Evolutionary conservation across 2,329 filamentous ascomycete species (phyloP).

Genomic region (Amylocarpus encephaloides): DNA sequence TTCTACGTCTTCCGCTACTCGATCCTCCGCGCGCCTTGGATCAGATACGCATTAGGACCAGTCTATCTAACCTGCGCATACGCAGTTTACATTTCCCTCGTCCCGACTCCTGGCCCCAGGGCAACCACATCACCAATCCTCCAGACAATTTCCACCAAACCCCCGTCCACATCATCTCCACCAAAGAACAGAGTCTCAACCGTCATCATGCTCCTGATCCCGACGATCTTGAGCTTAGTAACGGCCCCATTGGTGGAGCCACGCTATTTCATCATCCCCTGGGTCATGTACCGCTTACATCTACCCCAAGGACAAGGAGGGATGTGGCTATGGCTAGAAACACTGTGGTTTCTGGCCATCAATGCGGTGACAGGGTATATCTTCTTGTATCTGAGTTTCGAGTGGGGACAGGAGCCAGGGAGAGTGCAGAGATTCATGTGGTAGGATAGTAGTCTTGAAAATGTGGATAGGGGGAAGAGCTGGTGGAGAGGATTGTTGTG

Average conservation of each 20-base stretch:
- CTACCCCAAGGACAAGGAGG: conserved; percentile 4
- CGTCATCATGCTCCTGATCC: conserved; percentile 52
- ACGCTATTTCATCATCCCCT: conserved; percentile 91
- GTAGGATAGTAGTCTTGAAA: conserved; percentile 36
- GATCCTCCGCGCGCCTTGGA: conserved; percentile 56
- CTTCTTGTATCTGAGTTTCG: conserved; percentile 62
- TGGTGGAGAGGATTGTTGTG: neutral
- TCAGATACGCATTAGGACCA: conserved; percentile 62
- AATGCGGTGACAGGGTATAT: conserved; percentile 63
- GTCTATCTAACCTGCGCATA: conserved; percentile 67
- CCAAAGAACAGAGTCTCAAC: conserved; percentile 42
- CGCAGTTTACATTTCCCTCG: conserved; percentile 59
- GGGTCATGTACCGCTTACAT: conserved; percentile 78
- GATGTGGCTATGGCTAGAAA: conserved; percentile 51
- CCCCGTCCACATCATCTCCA: neutral
- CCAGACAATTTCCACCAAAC: neutral
- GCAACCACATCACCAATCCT: conserved; percentile 8
- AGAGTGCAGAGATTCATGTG: conserved; percentile 75
- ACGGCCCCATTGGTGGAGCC: conserved; percentile 92
- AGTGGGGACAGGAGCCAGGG: conserved; percentile 48
- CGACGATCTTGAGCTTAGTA: conserved; percentile 71
- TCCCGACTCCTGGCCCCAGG: conserved; percentile 33
- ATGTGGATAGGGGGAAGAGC: neutral
- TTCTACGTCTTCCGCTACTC: conserved; percentile 92
- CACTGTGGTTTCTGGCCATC: conserved; percentile 59